phyloP scores from a whole-genome alignment of 768 basidiomycete species.

The Scleroderma bovista region DNA sequence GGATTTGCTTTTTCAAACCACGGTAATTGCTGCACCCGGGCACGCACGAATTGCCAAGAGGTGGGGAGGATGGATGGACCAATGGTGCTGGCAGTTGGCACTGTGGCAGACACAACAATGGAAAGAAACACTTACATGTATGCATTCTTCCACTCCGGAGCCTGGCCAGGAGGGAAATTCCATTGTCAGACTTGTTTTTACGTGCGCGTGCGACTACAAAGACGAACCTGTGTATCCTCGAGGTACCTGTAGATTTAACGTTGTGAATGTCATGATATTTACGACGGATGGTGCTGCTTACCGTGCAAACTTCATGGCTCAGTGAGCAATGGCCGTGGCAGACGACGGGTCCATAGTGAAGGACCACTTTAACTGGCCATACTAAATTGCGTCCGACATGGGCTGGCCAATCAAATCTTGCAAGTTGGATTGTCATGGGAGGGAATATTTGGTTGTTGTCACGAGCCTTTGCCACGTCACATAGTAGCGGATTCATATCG shows the following conservation, averaged over 20 bases:
- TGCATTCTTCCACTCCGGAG: constrained; percentile 50
- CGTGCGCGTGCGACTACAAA: not conserved
- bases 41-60: not conserved
- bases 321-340: not conserved
- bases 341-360: not conserved
- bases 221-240: constrained; percentile 60
- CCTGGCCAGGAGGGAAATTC: constrained; percentile 33
- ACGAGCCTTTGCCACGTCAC: too few relatives aligned
- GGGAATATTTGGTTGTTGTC: too few relatives aligned
- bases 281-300: constrained; percentile 21
- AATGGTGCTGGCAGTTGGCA: too few relatives aligned
- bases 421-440: too few relatives aligned
- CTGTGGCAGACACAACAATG: too few relatives aligned
- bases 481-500: too few relatives aligned
- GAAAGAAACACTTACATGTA: constrained; percentile 23
- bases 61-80: not conserved
- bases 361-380: not conserved
- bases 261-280: not conserved
- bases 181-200: not conserved
- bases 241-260: constrained; percentile 44
- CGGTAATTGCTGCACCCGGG: constrained; percentile 56
- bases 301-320: constrained; percentile 56
- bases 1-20: constrained; percentile 61
- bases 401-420: too few relatives aligned
- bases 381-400: too few relatives aligned